Conservation (phyloP, 2,329 filamentous ascomycete species). For the Colletotrichum destructivum region DNA sequence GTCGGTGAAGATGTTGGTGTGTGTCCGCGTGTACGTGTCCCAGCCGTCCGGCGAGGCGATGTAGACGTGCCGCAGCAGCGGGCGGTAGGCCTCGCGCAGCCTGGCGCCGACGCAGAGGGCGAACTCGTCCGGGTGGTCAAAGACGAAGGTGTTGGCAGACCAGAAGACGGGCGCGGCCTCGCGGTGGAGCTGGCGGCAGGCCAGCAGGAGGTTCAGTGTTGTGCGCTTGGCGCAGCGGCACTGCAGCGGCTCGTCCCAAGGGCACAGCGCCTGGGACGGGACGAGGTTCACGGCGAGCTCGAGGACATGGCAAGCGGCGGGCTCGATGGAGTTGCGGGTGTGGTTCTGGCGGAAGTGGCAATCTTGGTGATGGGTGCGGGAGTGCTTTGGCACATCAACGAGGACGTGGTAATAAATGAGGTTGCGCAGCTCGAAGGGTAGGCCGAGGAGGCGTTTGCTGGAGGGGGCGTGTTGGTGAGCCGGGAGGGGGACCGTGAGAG, state of each 20-base stretch:
- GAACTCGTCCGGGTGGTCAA: constrained; percentile 32
- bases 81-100: constrained; percentile 19
- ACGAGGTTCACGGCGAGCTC: constrained; percentile 1
- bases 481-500: constrained; percentile 21
- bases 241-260: background rate
- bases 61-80: constrained; percentile 25
- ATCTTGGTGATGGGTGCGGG: constrained; percentile 3
- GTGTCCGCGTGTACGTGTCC: background rate
- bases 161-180: constrained; percentile 37
- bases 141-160: constrained; percentile 29
- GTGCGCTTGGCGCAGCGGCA: constrained; percentile 33
- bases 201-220: constrained; percentile 24
- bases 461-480: constrained; percentile 23
- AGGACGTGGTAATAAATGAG: constrained; percentile 28
- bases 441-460: constrained; percentile 33
- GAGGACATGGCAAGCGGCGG: constrained; percentile 26
- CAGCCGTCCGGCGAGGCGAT: background rate
- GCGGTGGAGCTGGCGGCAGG: constrained; percentile 22
- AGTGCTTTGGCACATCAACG: constrained; percentile 23
- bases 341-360: constrained; percentile 36
- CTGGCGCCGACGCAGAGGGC: constrained; percentile 19
- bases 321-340: constrained; percentile 24
- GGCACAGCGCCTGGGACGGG: background rate
- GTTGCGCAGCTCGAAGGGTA: constrained; percentile 35
- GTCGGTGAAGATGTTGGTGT: background rate